Conservation (phyloP, 2,329 filamentous ascomycete species). For the Colletotrichum kahawae region DNA sequence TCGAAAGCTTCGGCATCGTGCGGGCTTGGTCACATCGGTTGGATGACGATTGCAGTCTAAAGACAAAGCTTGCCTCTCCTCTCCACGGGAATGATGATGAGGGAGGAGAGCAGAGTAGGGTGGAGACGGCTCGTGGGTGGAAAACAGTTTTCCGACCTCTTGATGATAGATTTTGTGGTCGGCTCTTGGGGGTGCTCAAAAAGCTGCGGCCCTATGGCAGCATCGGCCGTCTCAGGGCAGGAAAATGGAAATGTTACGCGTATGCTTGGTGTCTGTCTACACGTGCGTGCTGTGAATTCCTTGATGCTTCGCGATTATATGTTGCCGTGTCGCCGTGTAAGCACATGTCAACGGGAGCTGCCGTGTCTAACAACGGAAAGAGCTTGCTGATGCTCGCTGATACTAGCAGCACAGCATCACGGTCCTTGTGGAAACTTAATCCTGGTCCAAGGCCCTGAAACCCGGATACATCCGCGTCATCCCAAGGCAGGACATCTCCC, state of each 20-base stretch:
- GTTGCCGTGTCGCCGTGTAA: background rate
- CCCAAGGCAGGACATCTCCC: background rate
- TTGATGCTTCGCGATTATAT: background rate
- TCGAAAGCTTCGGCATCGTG: conserved; percentile 10
- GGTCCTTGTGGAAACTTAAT: background rate
- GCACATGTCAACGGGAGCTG: background rate
- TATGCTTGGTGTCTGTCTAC: background rate
- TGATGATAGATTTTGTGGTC: conserved; percentile 15
- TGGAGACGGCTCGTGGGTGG: conserved; percentile 9
- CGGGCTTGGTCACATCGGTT: conserved; percentile 20
- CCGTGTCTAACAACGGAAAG: background rate
- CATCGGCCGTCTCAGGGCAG: conserved; percentile 16
- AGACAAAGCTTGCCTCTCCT: conserved; percentile 16
- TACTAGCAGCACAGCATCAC: background rate
- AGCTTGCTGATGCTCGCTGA: background rate
- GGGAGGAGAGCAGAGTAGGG: background rate
- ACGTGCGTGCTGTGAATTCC: background rate
- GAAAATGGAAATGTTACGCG: conserved; percentile 24
- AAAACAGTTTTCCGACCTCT: conserved; percentile 11
- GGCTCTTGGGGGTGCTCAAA: background rate
- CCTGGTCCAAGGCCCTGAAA: background rate
- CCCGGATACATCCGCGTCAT: background rate
- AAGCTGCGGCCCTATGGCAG: conserved; percentile 5
- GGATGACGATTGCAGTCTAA: conserved; percentile 19
- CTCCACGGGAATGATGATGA: background rate